Percentiles rank a stretch among this genome's conserved stretches.
phyloP scores from a whole-genome alignment of 306 rosid genomes.

The apple (Malus domestica) region DNA sequence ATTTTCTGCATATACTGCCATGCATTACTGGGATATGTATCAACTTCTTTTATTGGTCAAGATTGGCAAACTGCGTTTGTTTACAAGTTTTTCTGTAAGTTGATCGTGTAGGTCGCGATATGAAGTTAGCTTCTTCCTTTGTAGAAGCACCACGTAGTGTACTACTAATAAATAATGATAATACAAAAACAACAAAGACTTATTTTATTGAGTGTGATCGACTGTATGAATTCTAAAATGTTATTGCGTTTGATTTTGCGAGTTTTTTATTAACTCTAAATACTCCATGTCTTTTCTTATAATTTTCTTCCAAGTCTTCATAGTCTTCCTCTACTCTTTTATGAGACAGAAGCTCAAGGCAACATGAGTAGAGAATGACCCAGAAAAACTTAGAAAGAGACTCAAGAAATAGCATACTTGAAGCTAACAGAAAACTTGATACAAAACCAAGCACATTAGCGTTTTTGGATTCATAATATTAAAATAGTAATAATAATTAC shows the following conservation, averaged over 20 bases:
- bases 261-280: too few species aligned
- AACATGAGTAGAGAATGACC: too few species aligned
- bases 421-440: too few species aligned
- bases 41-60: background rate
- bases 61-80: background rate
- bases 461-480: too few species aligned
- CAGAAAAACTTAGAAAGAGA: too few species aligned
- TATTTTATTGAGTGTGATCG: accelerated
- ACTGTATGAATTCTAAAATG: too few species aligned
- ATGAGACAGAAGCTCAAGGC: too few species aligned
- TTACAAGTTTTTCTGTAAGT: background rate
- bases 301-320: too few species aligned
- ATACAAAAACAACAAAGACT: too few species aligned
- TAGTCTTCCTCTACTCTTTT: too few species aligned
- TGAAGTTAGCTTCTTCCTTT: background rate
- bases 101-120: background rate
- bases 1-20: background rate
- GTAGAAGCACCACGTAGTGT: background rate
- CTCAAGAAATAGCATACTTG: accelerated
- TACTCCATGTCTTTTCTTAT: too few species aligned
- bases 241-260: accelerated
- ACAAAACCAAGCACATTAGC: accelerated
- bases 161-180: too few species aligned
- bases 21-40: background rate
- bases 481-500: background rate